phyloP scores from a whole-genome alignment of 352 stramenopile genomes.

The Pythium phragmitis region DNA sequence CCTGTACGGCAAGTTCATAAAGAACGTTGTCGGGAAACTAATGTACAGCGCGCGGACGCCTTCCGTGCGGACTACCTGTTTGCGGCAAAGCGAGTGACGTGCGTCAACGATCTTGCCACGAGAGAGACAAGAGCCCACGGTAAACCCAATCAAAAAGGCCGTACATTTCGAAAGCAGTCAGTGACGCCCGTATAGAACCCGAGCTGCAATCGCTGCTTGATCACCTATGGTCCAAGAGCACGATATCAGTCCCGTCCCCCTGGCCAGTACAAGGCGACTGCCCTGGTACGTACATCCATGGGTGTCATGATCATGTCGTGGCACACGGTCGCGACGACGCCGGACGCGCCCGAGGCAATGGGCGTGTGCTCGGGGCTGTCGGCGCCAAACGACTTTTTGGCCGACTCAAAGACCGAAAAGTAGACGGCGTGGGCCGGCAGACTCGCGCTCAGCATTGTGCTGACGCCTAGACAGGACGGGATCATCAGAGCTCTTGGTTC shows the following conservation, averaged over 20 bases:
- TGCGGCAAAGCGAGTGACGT: constrained; percentile 8
- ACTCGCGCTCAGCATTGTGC: constrained; percentile 97
- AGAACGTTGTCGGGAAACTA: constrained; percentile 96
- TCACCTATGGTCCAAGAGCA: constrained; percentile 54
- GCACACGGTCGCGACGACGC: constrained; percentile 93
- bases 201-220: constrained; percentile 99
- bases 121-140: too few species aligned
- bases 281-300: constrained; percentile 85
- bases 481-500: not conserved
- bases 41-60: constrained; percentile 88
- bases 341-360: constrained; percentile 82
- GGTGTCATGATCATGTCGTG: constrained; percentile 99
- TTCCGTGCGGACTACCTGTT: constrained; percentile 73
- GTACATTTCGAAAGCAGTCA: constrained; percentile 87
- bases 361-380: constrained; percentile 70
- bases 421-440: constrained; percentile 95
- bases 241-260: not conserved
- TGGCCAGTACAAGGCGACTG: not conserved
- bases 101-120: not conserved
- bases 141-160: constrained; percentile 8
- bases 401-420: constrained; percentile 92
- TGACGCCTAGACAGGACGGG: constrained; percentile 67
- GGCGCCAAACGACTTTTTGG: constrained; percentile 80
- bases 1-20: constrained; percentile 98
- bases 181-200: constrained; percentile 95